Evolutionary conservation across 129 eudicot genomes (phyloP), one percentile per base, ranked within the genome.

Genomic region (Gnaphalium uliginosum): DNA sequence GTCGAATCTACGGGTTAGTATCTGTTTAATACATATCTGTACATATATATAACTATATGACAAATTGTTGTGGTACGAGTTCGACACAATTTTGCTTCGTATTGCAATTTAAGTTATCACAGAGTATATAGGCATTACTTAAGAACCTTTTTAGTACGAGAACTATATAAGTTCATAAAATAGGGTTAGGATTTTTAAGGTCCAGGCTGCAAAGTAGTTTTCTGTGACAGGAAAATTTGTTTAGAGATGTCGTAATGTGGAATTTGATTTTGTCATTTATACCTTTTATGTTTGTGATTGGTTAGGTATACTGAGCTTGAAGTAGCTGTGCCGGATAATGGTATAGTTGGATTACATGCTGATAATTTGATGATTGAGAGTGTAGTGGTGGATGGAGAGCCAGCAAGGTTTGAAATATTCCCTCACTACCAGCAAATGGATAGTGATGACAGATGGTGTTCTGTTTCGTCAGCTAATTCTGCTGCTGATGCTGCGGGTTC

Each of bases 401-500:
- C 92, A 15, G 90, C 99, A 22, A 84, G 83, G 30, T 95, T 95
- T 85, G 92, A 95, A 84, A 86, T 89, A 33, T 91, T 89, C 76
- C 97, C 99, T 11, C 97, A 89, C 66, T 89, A 85, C 82, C 86
- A 78, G 79, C 89, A 82, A 75, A 79, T 87, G 81, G 95, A 87
- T 33, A 92, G 78, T 70, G 88, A 84, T 35, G 88, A 89, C 71
- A 87, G 96, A 73, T 95, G 97, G 97, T 84, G 89, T 71, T 90
- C 92, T 1, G 97, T 95, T 19, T 95, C 99, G 29, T 87, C 99
- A 43, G 88, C 96, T 27, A 84, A 76, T 74, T 91, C 97, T 67
- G 99, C 99, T 35, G 97, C 99, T 53, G 95, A 95, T 86, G 99
- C 96, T 61, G 97, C 97, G 13, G 92, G 97, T 23, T 90, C 96